Percentiles rank a stretch among this genome's conserved stretches.
Evolutionary conservation across 2,329 filamentous ascomycete species (phyloP).

Genomic region (Stenocarpella maydis): DNA sequence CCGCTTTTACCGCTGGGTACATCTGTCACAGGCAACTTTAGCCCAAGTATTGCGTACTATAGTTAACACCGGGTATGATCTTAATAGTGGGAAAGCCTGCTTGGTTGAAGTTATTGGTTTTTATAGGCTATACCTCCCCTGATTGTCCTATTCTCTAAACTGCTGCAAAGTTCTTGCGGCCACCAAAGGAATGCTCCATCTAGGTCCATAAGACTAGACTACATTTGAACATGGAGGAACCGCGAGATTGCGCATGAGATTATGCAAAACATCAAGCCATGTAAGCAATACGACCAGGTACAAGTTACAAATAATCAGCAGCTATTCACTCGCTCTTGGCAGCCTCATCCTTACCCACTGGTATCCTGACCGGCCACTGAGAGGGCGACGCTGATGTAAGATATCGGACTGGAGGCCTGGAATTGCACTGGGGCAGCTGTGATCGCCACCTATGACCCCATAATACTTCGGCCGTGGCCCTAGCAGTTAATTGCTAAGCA

Average conservation of each 20-base stretch:
- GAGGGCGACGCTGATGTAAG: slow-evolving; percentile 3
- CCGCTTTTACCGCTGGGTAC: no score
- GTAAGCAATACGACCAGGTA: slow-evolving; percentile 7
- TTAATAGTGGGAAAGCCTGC: no score
- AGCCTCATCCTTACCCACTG: background rate
- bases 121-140: no score
- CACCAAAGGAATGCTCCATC: no score
- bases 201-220: background rate
- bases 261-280: background rate
- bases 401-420: background rate
- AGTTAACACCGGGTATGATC: no score
- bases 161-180: no score
- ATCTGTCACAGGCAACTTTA: no score
- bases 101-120: no score
- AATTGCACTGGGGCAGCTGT: background rate
- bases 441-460: background rate
- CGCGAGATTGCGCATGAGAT: background rate
- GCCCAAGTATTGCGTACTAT: no score
- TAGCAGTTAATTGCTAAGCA: no score
- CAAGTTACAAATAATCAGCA: background rate
- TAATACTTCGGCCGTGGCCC: background rate
- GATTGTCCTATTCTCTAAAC: no score
- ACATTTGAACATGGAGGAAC: background rate
- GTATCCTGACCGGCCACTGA: background rate
- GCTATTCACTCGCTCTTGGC: background rate